Evolutionary conservation across 2,329 filamentous ascomycete genomes (phyloP).

Genomic region (Massarina eburnea): DNA sequence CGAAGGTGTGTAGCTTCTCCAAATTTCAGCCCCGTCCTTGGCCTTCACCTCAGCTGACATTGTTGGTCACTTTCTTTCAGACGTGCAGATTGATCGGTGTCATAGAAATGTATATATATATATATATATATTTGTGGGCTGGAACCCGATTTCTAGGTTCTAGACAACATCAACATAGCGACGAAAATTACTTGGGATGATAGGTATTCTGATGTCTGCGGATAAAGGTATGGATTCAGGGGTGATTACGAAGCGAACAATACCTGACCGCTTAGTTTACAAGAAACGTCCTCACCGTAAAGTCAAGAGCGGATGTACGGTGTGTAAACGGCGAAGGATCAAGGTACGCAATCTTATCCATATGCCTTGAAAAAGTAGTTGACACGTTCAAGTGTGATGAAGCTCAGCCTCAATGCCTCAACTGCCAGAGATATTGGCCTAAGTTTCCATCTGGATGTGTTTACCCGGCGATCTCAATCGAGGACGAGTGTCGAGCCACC

Average conservation of each 20-base stretch:
- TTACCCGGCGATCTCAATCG: conserved; percentile 10
- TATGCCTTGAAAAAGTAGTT: no score
- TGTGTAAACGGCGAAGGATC: conserved; percentile 16
- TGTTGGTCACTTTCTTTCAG: no score
- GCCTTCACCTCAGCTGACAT: no score
- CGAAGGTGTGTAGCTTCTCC: no score
- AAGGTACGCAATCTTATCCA: no score
- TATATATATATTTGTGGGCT: no score
- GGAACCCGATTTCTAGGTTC: no score
- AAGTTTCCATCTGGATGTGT: conserved; percentile 12
- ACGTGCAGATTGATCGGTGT: no score
- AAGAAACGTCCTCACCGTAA: conserved; percentile 17
- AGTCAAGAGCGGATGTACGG: conserved; percentile 15
- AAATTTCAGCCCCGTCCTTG: no score
- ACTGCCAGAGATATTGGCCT: conserved; percentile 19
- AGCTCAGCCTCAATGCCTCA: conserved; percentile 18
- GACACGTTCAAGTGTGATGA: conserved; percentile 20
- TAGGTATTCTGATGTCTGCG: not conserved
- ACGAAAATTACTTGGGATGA: no score
- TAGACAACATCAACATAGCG: no score
- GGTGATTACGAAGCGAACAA: not conserved
- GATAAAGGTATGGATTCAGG: not conserved
- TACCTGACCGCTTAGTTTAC: conserved; percentile 11
- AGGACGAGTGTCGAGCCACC: conserved; percentile 1
- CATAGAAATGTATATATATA: no score